These are phyloP conservation scores for Boletus reticulatus DNA, from an alignment of 768 basidiomycete genomes.

Conservation along the genomic window DNA sequence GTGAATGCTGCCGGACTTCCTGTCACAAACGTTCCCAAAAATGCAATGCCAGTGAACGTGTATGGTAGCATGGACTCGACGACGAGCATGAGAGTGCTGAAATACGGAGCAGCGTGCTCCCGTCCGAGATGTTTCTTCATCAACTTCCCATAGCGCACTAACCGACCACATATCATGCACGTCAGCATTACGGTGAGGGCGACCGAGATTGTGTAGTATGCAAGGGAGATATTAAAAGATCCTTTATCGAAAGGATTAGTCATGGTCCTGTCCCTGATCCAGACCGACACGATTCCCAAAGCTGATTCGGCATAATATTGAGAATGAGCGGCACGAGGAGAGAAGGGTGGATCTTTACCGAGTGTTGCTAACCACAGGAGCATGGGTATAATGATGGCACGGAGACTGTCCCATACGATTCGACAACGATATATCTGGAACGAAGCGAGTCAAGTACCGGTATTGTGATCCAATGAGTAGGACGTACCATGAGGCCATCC, in stretches of 20 bases:
- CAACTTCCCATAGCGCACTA: not conserved
- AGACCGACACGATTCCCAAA: constrained; percentile 1
- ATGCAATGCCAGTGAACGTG: not conserved
- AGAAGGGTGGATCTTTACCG: constrained; percentile 1
- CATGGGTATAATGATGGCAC: constrained; percentile 3
- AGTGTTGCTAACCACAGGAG: constrained; percentile 14
- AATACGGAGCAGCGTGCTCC: too few species aligned
- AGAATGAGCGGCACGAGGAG: not conserved
- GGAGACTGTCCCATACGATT: constrained; percentile 28
- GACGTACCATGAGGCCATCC: constrained; percentile 27
- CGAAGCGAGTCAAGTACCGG: not conserved
- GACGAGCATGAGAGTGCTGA: not conserved
- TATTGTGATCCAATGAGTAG: not conserved
- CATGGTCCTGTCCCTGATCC: not conserved
- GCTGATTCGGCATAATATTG: not conserved
- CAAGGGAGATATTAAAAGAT: not conserved
- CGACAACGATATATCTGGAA: constrained; percentile 24
- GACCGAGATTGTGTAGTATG: constrained; percentile 2
- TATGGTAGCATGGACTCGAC: too few species aligned
- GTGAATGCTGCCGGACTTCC: not conserved
- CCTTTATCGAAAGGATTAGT: too few species aligned
- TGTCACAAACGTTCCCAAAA: not conserved
- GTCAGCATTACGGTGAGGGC: constrained; percentile 6
- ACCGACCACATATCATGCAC: constrained; percentile 6
- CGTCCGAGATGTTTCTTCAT: too few species aligned